Percentiles rank a stretch among this genome's conserved stretches.
phyloP scores from a whole-genome alignment of 305 asterid genomes.

The Fraxinus velutina region DNA sequence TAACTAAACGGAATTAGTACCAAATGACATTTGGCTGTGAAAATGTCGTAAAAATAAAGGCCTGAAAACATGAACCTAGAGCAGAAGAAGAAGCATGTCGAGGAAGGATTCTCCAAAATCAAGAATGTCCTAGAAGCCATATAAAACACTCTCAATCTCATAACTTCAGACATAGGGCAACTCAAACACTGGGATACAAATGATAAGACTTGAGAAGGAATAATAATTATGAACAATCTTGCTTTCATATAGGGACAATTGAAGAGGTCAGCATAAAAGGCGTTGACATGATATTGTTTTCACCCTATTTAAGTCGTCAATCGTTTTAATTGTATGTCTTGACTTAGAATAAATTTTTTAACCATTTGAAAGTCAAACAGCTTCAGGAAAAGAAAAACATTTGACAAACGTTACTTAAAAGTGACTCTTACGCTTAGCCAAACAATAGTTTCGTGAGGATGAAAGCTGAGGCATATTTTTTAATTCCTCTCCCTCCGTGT shows the following conservation, averaged over 20 bases:
- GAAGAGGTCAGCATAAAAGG: background rate
- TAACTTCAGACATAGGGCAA: slow-evolving; percentile 13
- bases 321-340: background rate
- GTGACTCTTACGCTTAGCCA: too few relatives aligned
- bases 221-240: background rate
- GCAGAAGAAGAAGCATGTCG: background rate
- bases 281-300: background rate
- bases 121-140: background rate
- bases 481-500: too few relatives aligned
- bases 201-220: background rate
- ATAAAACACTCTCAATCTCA: background rate
- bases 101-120: slow-evolving; percentile 10
- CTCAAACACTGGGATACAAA: background rate
- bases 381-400: too few relatives aligned
- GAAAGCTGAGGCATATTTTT: too few relatives aligned
- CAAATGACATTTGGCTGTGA: background rate
- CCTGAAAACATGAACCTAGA: slow-evolving; percentile 17
- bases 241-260: background rate
- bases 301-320: background rate
- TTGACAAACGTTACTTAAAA: too few relatives aligned
- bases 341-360: background rate
- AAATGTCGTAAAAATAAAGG: background rate
- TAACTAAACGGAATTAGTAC: background rate
- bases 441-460: too few relatives aligned
- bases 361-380: background rate